Conservation (phyloP, 352 stramenopile genomes). For the Pythium coloratum region DNA sequence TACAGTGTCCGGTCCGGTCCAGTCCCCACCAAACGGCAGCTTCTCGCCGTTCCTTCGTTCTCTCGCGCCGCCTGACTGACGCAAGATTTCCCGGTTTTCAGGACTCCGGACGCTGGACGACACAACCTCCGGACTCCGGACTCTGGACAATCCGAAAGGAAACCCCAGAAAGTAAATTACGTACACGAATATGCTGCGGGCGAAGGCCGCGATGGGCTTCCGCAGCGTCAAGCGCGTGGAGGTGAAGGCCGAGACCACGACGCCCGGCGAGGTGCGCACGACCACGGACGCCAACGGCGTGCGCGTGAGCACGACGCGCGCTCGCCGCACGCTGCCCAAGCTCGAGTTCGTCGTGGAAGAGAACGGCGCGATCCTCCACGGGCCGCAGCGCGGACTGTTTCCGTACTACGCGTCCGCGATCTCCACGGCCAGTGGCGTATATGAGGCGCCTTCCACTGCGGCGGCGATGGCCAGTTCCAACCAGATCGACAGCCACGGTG, state of each 20-base stretch:
- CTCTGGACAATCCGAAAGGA: background rate
- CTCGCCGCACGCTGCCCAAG: slow-evolving; percentile 73
- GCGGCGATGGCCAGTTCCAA: background rate
- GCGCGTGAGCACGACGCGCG: slow-evolving; percentile 58
- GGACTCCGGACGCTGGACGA: slow-evolving; percentile 5
- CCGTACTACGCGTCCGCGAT: slow-evolving; percentile 29
- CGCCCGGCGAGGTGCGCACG: slow-evolving; percentile 70
- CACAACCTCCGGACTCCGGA: background rate
- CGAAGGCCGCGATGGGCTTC: slow-evolving; percentile 79
- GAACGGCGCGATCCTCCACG: slow-evolving; percentile 75
- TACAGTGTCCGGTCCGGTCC: background rate
- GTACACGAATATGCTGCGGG: slow-evolving; percentile 48
- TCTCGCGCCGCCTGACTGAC: background rate
- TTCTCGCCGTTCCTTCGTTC: slow-evolving; percentile 9
- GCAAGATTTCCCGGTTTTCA: slow-evolving; percentile 6
- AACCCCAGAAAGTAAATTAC: slow-evolving; percentile 5
- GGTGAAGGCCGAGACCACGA: slow-evolving; percentile 87
- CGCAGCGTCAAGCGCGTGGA: slow-evolving; percentile 78
- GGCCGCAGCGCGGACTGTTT: slow-evolving; percentile 60
- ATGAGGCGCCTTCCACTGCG: background rate
- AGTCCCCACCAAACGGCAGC: background rate
- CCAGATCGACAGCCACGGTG: background rate
- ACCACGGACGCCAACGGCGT: slow-evolving; percentile 64
- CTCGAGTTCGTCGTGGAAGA: slow-evolving; percentile 86
- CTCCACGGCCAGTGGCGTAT: background rate